phyloP scores from a whole-genome alignment of 306 rosid species.

The Prunus fruticosa region DNA sequence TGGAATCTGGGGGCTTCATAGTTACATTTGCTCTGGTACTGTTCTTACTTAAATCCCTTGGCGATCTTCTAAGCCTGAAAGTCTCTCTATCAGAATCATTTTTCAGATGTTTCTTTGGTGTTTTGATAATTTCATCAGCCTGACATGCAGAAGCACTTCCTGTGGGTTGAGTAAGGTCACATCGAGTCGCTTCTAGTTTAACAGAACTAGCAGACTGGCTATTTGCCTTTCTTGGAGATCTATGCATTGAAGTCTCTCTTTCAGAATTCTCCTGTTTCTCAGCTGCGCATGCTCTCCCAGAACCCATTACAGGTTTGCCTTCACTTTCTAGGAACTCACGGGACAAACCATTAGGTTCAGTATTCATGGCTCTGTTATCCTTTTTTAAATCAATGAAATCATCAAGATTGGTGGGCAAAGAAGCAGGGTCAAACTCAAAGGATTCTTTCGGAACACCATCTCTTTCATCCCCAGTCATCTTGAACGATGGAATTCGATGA shows the following conservation, averaged over 20 bases:
- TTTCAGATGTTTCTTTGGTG: conserved; percentile 45
- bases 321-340: conserved; percentile 26
- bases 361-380: conserved; percentile 22
- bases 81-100: conserved; percentile 24
- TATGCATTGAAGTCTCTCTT: conserved; percentile 29
- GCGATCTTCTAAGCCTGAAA: conserved; percentile 46
- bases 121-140: conserved; percentile 29
- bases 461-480: conserved; percentile 75
- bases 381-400: conserved; percentile 26
- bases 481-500: conserved; percentile 67
- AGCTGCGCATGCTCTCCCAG: conserved; percentile 22
- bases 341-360: conserved; percentile 20
- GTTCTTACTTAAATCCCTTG: conserved; percentile 55
- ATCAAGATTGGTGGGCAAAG: conserved; percentile 48
- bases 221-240: conserved; percentile 41
- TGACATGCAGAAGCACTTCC: conserved; percentile 28
- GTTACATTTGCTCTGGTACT: conserved; percentile 30
- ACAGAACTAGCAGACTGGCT: conserved; percentile 16
- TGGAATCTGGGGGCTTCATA: conserved; percentile 30
- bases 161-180: conserved; percentile 6
- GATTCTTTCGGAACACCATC: conserved; percentile 72
- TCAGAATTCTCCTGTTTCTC: conserved; percentile 19
- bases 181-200: conserved; percentile 23
- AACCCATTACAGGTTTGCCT: conserved; percentile 27
- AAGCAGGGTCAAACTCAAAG: conserved; percentile 86